These are phyloP conservation scores for Serendipita vermifera DNA, from an alignment of 768 basidiomycete species.

Conservation along the genomic window DNA sequence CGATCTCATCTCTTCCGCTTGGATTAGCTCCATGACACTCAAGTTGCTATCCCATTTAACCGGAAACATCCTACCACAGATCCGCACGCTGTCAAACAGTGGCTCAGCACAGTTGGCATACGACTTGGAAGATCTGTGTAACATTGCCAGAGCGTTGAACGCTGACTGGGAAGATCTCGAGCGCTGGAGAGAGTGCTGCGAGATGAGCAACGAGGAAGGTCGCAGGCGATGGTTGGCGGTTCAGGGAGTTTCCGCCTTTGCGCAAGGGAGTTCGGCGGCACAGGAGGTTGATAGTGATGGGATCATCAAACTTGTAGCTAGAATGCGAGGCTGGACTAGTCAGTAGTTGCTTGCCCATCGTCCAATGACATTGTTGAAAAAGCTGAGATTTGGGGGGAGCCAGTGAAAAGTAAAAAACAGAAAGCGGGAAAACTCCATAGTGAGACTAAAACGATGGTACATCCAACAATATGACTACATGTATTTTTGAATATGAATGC, in stretches of 20 bases:
- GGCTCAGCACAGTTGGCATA: slow-evolving; percentile 76
- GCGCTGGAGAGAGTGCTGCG: slow-evolving; percentile 61
- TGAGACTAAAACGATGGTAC: no score
- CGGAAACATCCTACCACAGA: slow-evolving; percentile 51
- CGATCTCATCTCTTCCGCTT: slow-evolving; percentile 75
- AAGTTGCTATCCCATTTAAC: slow-evolving; percentile 67
- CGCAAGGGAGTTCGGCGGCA: neutral
- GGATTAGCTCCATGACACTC: slow-evolving; percentile 84
- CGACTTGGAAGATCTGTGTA: slow-evolving; percentile 81
- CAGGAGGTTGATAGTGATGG: slow-evolving; percentile 8
- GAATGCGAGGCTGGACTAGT: slow-evolving; percentile 17
- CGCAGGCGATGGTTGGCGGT: slow-evolving; percentile 11
- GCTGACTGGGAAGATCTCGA: slow-evolving; percentile 74
- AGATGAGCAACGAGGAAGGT: slow-evolving; percentile 39
- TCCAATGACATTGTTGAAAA: no score
- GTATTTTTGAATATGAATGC: neutral
- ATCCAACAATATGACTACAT: no score
- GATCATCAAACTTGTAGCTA: slow-evolving; percentile 14
- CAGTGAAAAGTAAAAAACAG: no score
- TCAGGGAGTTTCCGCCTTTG: slow-evolving; percentile 7
- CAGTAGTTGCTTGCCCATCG: no score
- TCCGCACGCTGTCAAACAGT: slow-evolving; percentile 43
- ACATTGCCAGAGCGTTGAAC: slow-evolving; percentile 81
- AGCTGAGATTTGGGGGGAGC: no score
- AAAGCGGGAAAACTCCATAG: no score